phyloP scores from a whole-genome alignment of 192 early-diverging fungal species.

The Coemansia erecta region DNA sequence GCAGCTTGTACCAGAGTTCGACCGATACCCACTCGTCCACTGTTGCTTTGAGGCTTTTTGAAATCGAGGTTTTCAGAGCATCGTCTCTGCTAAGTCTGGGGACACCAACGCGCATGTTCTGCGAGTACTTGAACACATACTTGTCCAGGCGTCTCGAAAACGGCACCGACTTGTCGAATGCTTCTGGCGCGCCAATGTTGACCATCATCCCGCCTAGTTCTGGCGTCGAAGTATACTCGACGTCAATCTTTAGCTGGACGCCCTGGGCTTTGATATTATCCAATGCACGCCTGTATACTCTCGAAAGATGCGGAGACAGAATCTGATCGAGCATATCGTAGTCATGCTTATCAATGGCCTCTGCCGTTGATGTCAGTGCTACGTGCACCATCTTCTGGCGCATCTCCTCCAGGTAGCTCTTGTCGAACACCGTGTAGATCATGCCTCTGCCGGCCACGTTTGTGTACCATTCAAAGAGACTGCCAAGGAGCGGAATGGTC shows the following conservation, averaged over 20 bases:
- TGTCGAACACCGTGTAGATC: too few relatives aligned
- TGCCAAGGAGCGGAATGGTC: neutral
- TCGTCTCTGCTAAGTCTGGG: too few relatives aligned
- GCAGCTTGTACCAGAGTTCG: constrained; percentile 11
- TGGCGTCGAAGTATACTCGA: neutral
- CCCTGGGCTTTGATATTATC: constrained; percentile 17
- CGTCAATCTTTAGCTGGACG: constrained; percentile 8
- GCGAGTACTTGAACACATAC: constrained; percentile 5
- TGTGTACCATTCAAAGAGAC: neutral
- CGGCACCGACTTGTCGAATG: constrained; percentile 18
- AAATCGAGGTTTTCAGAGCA: too few relatives aligned
- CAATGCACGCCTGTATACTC: constrained; percentile 22
- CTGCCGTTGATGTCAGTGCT: constrained; percentile 2
- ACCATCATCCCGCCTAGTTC: neutral
- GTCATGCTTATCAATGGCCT: constrained; percentile 19
- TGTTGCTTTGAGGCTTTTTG: neutral
- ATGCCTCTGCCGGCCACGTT: neutral
- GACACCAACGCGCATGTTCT: neutral
- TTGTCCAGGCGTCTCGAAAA: constrained; percentile 2
- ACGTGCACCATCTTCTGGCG: constrained; percentile 12
- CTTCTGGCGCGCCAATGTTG: constrained; percentile 13
- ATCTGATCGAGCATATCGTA: constrained; percentile 13
- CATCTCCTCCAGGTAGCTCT: neutral
- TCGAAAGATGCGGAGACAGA: constrained; percentile 13
- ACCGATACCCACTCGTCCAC: neutral